Evolutionary conservation across 768 basidiomycete species (phyloP).

Genomic region (Terana coerulea): DNA sequence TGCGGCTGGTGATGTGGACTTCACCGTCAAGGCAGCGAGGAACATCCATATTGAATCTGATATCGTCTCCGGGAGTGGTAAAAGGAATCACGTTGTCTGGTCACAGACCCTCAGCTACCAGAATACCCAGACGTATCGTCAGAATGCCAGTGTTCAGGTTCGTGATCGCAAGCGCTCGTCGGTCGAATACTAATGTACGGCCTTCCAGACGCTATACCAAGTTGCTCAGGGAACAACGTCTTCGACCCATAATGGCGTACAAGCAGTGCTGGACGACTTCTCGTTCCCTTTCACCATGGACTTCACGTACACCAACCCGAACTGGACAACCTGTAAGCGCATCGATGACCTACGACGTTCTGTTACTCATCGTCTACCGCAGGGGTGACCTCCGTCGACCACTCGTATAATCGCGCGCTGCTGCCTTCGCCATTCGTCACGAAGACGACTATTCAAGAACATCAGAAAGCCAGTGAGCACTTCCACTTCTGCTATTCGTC

Average conservation of each 20-base stretch:
- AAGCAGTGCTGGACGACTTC: constrained; percentile 45
- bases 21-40: constrained; percentile 49
- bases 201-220: constrained; percentile 45
- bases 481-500: too few species aligned
- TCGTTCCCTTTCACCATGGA: constrained; percentile 49
- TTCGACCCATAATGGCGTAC: constrained; percentile 46
- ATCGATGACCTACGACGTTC: background rate
- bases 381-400: constrained; percentile 59
- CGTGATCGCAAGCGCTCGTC: background rate
- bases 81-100: constrained; percentile 50
- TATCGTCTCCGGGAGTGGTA: constrained; percentile 55
- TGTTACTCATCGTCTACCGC: background rate
- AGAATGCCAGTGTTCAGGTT: constrained; percentile 39
- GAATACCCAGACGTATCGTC: constrained; percentile 55
- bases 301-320: constrained; percentile 28
- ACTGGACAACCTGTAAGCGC: constrained; percentile 30
- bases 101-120: constrained; percentile 52
- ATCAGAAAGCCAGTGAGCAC: constrained; percentile 57
- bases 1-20: constrained; percentile 17
- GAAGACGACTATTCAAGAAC: constrained; percentile 52
- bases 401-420: constrained; percentile 60
- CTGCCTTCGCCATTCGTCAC: constrained; percentile 55
- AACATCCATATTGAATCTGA: constrained; percentile 54
- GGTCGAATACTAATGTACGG: background rate
- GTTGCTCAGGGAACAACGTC: constrained; percentile 41